Conservation (phyloP, 495 filamentous ascomycete species). For the Bacidia rubella region DNA sequence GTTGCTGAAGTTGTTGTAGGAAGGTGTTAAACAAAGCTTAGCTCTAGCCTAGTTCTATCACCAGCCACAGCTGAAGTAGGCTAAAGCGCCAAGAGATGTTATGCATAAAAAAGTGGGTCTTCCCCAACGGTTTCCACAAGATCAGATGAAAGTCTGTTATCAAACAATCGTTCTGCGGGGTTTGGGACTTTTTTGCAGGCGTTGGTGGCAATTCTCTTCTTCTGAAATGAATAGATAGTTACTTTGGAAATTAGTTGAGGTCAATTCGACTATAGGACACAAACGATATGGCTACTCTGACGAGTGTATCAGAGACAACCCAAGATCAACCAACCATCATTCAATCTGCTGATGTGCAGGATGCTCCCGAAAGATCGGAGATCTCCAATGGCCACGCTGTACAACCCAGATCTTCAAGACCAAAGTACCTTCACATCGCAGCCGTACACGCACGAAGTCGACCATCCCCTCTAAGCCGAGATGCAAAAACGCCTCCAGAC, state of each 20-base stretch:
- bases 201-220: not conserved
- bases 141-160: too few species aligned
- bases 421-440: conserved; percentile 75
- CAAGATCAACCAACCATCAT: too few species aligned
- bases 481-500: conserved; percentile 56
- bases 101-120: conserved; percentile 4
- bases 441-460: conserved; percentile 60
- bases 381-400: not conserved
- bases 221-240: too few species aligned
- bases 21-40: too few species aligned
- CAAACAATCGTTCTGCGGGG: too few species aligned
- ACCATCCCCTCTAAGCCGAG: conserved; percentile 75
- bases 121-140: not conserved
- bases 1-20: too few species aligned
- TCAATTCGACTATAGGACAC: too few species aligned
- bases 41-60: too few species aligned
- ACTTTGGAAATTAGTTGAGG: too few species aligned
- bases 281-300: too few species aligned
- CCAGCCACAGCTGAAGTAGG: not conserved
- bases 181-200: not conserved
- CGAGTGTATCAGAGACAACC: too few species aligned
- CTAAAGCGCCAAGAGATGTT: not conserved
- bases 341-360: too few species aligned
- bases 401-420: not conserved
- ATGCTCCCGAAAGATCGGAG: not conserved